phyloP scores from a whole-genome alignment of 179 eudicot species.

The Drosera spatulata region DNA sequence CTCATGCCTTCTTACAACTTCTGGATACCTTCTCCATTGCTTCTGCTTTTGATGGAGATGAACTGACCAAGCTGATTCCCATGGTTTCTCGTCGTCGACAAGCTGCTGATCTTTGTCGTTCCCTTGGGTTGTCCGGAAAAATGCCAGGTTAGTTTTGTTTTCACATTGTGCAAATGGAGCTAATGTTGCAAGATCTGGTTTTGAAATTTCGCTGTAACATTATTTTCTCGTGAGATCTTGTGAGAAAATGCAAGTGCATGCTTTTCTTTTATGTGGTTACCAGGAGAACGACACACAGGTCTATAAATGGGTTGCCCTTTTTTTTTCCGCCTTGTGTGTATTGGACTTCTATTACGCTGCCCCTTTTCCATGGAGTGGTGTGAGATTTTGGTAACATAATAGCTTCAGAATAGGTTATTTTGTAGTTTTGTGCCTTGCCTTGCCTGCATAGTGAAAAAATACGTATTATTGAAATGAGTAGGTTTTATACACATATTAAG shows the following conservation, averaged over 20 bases:
- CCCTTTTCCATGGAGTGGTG: no score
- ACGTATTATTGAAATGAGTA: no score
- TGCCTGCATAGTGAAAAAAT: no score
- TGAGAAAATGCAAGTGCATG: neutral
- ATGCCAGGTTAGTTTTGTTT: conserved; percentile 61
- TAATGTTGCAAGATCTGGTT: neutral
- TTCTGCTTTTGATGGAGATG: conserved; percentile 69
- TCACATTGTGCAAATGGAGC: neutral
- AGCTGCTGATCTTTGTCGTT: conserved; percentile 94
- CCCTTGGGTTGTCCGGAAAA: conserved; percentile 81
- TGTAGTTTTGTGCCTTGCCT: no score
- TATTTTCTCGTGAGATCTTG: neutral
- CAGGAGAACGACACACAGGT: neutral
- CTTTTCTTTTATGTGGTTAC: neutral
- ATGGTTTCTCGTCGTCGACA: conserved; percentile 98
- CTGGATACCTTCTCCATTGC: conserved; percentile 71
- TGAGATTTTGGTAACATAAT: no score
- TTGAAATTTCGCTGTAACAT: neutral
- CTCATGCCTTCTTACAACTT: conserved; percentile 96
- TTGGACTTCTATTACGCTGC: no score
- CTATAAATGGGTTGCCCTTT: no score
- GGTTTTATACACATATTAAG: no score
- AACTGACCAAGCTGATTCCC: conserved; percentile 68
- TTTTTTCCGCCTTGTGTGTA: no score
- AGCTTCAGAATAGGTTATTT: no score